Conservation (phyloP, 192 early-diverging fungal genomes). For the Bifiguratus adelaidae region DNA sequence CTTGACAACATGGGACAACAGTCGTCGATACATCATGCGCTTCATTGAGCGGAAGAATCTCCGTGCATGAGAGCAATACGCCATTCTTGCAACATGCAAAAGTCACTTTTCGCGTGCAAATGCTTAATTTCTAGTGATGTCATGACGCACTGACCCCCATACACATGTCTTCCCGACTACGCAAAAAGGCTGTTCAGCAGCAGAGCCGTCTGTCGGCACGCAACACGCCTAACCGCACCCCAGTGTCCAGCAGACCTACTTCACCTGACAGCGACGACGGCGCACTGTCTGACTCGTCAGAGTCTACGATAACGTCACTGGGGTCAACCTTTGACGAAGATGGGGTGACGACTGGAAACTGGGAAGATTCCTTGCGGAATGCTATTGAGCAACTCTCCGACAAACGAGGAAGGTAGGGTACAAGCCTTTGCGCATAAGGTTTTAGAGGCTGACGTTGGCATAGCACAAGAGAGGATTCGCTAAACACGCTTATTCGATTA, state of each 20-base stretch:
- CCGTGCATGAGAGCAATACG: too few species aligned
- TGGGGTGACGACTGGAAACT: constrained; percentile 1
- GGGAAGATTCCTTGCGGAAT: constrained; percentile 33
- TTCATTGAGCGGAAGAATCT: too few species aligned
- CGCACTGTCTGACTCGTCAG: not conserved
- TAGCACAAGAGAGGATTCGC: constrained; percentile 45
- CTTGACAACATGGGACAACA: too few species aligned
- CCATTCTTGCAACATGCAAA: too few species aligned
- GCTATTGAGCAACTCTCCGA: constrained; percentile 36
- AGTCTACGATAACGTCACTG: not conserved
- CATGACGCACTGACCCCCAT: too few species aligned
- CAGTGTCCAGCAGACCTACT: not conserved
- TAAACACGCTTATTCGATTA: constrained; percentile 29
- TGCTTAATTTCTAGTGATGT: too few species aligned
- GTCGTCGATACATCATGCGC: too few species aligned
- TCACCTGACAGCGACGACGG: not conserved
- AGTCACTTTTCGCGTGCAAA: too few species aligned
- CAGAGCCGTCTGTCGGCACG: not conserved
- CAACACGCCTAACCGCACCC: not conserved
- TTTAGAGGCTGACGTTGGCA: not conserved
- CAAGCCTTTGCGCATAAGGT: not conserved
- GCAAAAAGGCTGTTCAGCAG: not conserved
- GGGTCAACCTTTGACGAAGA: not conserved
- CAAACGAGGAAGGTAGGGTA: constrained; percentile 35
- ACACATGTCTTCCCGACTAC: not conserved